Percentiles rank a stretch among this genome's conserved stretches.
These are phyloP conservation scores for Orychophragmus violaceus DNA, from an alignment of 345 rosid genomes.

Conservation along the genomic window DNA sequence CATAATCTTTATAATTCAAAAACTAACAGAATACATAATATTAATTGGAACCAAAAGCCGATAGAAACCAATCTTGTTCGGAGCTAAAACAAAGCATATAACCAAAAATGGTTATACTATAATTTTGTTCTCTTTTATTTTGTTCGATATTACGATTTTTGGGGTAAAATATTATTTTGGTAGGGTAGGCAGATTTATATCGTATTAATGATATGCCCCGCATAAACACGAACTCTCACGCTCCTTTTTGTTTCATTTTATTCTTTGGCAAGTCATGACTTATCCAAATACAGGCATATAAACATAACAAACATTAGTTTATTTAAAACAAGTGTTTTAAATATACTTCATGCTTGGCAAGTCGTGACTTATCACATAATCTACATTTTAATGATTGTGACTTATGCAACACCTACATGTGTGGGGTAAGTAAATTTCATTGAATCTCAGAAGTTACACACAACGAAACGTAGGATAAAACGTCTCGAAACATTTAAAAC, in stretches of 20 bases:
- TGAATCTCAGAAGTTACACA: not conserved
- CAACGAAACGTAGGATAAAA: not conserved
- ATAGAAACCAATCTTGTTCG: too few relatives aligned
- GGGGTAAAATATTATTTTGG: too few relatives aligned
- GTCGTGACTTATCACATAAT: not conserved
- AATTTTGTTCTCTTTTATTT: too few relatives aligned
- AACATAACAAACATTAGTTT: not conserved
- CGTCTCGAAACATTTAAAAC: not conserved
- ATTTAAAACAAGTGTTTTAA: not conserved
- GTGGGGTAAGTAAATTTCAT: not conserved
- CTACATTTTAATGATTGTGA: not conserved
- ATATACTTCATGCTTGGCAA: not conserved
- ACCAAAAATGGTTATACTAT: too few relatives aligned
- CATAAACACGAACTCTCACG: conserved; percentile 14
- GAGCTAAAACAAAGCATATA: too few relatives aligned
- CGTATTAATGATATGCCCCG: not conserved
- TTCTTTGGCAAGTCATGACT: conserved; percentile 6
- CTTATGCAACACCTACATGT: not conserved
- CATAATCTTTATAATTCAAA: too few relatives aligned
- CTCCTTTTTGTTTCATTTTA: not conserved
- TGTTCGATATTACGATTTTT: too few relatives aligned
- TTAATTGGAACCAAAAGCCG: too few relatives aligned
- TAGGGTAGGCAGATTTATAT: not conserved
- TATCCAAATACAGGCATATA: conserved; percentile 15
- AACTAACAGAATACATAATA: too few relatives aligned